These are phyloP conservation scores for Russula emetica DNA, from an alignment of 768 basidiomycete species.

Conservation along the genomic window DNA sequence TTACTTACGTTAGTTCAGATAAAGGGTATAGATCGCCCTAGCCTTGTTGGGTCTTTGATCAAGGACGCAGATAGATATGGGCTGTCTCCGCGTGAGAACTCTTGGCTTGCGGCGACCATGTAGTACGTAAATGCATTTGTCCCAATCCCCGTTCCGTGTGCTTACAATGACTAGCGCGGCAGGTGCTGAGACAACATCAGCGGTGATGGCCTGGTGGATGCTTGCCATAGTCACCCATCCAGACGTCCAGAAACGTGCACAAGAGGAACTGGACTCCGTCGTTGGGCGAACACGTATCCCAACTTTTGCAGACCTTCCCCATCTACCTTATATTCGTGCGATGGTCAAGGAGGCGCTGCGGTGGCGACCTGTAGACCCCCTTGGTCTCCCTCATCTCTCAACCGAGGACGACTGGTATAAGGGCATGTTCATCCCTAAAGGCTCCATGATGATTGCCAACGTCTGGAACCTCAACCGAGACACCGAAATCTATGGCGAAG, in stretches of 20 bases:
- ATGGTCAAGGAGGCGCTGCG: constrained; percentile 26
- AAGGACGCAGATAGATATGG: constrained; percentile 19
- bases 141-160: not conserved
- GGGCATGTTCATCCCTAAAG: constrained; percentile 26
- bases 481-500: constrained; percentile 20
- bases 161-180: constrained; percentile 10
- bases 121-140: constrained; percentile 13
- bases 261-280: constrained; percentile 23
- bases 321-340: constrained; percentile 22
- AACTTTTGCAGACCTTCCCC: constrained; percentile 16
- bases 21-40: constrained; percentile 21
- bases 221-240: constrained; percentile 24
- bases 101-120: constrained; percentile 22
- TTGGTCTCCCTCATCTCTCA: constrained; percentile 24
- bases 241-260: constrained; percentile 18
- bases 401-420: constrained; percentile 26
- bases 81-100: constrained; percentile 16
- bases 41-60: constrained; percentile 12
- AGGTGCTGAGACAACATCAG: constrained; percentile 20
- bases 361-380: constrained; percentile 23
- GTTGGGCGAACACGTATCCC: constrained; percentile 19
- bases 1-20: constrained; percentile 1
- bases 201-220: constrained; percentile 23
- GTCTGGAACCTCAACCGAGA: constrained; percentile 26
- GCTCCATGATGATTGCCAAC: constrained; percentile 21